phyloP scores from a whole-genome alignment of 768 basidiomycete species.

The Neoboletus brunneissimus region DNA sequence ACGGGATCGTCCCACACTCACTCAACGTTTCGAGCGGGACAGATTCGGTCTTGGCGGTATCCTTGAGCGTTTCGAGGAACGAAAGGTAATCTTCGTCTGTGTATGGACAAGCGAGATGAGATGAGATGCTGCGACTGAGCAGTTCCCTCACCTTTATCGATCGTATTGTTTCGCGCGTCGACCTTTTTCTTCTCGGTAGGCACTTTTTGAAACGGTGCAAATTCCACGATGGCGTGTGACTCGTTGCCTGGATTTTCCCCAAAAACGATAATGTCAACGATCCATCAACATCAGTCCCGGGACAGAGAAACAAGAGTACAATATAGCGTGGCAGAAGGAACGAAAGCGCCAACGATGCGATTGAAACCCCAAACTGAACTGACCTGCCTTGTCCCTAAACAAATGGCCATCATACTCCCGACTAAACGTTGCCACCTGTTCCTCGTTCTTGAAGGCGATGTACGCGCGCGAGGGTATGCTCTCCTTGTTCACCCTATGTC shows the following conservation, averaged over 20 bases:
- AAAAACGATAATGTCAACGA: background rate
- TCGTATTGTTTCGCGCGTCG: slow-evolving; percentile 81
- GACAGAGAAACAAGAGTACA: background rate
- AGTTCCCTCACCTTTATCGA: slow-evolving; percentile 55
- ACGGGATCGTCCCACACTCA: slow-evolving; percentile 1
- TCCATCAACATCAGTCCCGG: background rate
- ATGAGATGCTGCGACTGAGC: background rate
- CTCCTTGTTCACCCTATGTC: slow-evolving; percentile 72
- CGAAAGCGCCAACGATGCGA: background rate
- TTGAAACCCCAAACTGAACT: background rate
- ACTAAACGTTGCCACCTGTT: slow-evolving; percentile 70
- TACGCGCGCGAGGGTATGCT: slow-evolving; percentile 87
- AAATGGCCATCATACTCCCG: slow-evolving; percentile 87
- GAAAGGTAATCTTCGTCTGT: slow-evolving; percentile 85
- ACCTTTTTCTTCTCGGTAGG: slow-evolving; percentile 72
- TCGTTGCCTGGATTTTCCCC: slow-evolving; percentile 62
- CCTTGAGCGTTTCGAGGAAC: slow-evolving; percentile 72
- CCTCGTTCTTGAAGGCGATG: slow-evolving; percentile 80
- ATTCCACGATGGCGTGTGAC: slow-evolving; percentile 87
- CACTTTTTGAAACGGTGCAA: slow-evolving; percentile 87
- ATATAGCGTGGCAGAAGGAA: too few species aligned
- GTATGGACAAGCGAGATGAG: background rate
- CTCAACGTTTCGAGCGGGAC: slow-evolving; percentile 58
- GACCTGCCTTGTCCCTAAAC: slow-evolving; percentile 90
- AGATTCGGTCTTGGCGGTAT: slow-evolving; percentile 49